phyloP scores from a whole-genome alignment of 768 basidiomycete genomes.

The Trametes elegans region DNA sequence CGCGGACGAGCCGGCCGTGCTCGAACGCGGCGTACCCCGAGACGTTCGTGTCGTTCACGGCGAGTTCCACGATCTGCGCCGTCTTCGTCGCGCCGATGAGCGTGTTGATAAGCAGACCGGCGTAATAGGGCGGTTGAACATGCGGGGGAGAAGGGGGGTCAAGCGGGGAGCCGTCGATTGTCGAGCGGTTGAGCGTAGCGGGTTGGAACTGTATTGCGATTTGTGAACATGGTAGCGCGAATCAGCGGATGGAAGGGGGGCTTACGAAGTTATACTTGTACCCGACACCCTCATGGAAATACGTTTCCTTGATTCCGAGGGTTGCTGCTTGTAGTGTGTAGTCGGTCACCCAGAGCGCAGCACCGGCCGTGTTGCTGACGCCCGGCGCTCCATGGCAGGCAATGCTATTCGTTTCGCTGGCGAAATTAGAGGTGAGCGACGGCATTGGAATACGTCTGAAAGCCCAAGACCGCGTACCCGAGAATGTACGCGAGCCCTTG shows the following conservation, averaged over 20 bases:
- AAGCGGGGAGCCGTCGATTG: slow-evolving; percentile 51
- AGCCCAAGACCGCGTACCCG: too few relatives aligned
- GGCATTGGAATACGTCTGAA: too few relatives aligned
- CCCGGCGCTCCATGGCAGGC: slow-evolving; percentile 44
- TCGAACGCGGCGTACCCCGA: slow-evolving; percentile 67
- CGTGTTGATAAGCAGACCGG: slow-evolving; percentile 57
- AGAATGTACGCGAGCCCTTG: slow-evolving; percentile 55
- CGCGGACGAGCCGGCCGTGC: slow-evolving; percentile 39
- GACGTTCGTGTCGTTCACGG: slow-evolving; percentile 43
- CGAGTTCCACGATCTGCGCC: slow-evolving; percentile 46
- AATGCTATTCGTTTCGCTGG: slow-evolving; percentile 34
- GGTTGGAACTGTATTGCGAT: slow-evolving; percentile 57
- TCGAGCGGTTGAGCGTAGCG: slow-evolving; percentile 53
- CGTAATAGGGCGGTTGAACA: slow-evolving; percentile 67
- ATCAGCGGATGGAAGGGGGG: too few relatives aligned
- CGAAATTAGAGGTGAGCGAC: not conserved
- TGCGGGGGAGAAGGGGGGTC: slow-evolving; percentile 52
- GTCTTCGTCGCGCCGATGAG: slow-evolving; percentile 48
- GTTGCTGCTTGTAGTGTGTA: slow-evolving; percentile 60
- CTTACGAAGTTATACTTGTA: slow-evolving; percentile 67
- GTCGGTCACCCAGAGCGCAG: slow-evolving; percentile 66
- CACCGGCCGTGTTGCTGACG: slow-evolving; percentile 69
- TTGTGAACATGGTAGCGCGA: too few relatives aligned
- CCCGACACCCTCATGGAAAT: slow-evolving; percentile 68
- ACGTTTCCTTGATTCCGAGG: slow-evolving; percentile 51